Base-by-base conservation (phyloP, 2,329 filamentous ascomycete species). In the Aspergillus texensis region DNA sequence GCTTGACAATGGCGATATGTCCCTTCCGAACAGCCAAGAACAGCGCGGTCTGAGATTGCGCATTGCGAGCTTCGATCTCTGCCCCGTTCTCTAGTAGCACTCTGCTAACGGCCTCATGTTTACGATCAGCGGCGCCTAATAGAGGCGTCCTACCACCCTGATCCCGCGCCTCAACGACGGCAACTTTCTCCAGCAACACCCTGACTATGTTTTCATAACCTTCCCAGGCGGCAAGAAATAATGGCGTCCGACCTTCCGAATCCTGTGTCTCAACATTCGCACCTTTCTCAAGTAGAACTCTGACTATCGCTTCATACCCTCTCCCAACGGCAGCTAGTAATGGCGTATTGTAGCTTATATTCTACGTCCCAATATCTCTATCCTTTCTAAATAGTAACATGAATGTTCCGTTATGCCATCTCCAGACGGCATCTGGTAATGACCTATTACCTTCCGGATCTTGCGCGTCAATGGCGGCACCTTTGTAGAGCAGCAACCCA, bases 241-340 rank as follows among this genome's bases (percentile, higher is more conserved):
- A 28, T 14, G 46, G 9, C 4, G 46, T 50, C 24, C 8, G 6
- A 28, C 46, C 28, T 19, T 9, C 3, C 34, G 26, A 11, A 52
- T 53, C 57, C 21, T n/a, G 32, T 6, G 11, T 6, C 21, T 50
- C 32, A 30, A 10, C 24, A 6, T 3, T 21, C 4, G 57, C 45
- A 12, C 45, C 32, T 8, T 28, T 48, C 21, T 59, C 2, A 14
- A 64, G 21, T 6, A 66, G 34, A 28, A 56, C 14, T n/a, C 53
- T 36, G 1, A 60, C 60, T n/a, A 21, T 41, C 16, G 12, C 2
- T 5, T 43, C 16, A 52, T 60, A 24, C 4, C 46, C 57, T 30
- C 1, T 6, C 28, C 28, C 1, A 30, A 8, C 34, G 10, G 46
- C 46, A 4, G 4, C 11, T 26, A 10, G 0, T 28, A 50, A 28